Base-by-base conservation (phyloP, 2,329 filamentous ascomycete species). In the Myriosclerotinia scirpicola region DNA sequence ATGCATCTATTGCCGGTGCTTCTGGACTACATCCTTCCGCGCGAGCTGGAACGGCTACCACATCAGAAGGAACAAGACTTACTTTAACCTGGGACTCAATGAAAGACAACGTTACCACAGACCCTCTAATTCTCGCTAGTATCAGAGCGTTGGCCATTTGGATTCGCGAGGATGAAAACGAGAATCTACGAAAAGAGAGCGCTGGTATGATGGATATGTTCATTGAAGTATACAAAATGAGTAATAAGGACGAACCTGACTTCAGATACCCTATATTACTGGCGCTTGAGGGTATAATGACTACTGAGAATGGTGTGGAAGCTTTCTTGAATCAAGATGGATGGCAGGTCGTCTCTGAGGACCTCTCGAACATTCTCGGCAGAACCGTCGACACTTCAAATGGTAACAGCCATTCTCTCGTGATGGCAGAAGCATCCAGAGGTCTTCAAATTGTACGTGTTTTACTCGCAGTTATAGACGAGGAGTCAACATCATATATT, bases 131-230 rank as follows among this genome's bases (percentile, higher is more conserved):
- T 1, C 80, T 88, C 2, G 83, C 87, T 3, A 82, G 84, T 0
- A 76, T 90, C 30, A 79, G 85, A 54, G 78, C 84, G 0, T 73
- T 90, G 40, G 82, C 86, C 0, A 80, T 90, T 22, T 91, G 89
- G 89, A 78, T 90, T n/a, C 80, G 85, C 9, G 88, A 91, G 69
- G 88, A 91, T 66, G 87, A 90, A 52, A 86, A 86, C 52, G 83
- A 86, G 17, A 76, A 79, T 9, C 73, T 90, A 50, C 79, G 86
- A 14, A 82, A 72, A 61, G 76, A 77, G 64, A 72, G 70, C 14
- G 81, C 82, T 0, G 87, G 86, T 0, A 76, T 90, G 60, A 82
- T 81, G 68, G 88, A 90, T 70, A 83, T 90, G 80, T 80, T 90
- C 42, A 74, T 89, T 63, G 86, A 88, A 15, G 78, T 90, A 0